Base-by-base conservation (phyloP, 208 protist genomes). In the Crithidia thermophila region DNA sequence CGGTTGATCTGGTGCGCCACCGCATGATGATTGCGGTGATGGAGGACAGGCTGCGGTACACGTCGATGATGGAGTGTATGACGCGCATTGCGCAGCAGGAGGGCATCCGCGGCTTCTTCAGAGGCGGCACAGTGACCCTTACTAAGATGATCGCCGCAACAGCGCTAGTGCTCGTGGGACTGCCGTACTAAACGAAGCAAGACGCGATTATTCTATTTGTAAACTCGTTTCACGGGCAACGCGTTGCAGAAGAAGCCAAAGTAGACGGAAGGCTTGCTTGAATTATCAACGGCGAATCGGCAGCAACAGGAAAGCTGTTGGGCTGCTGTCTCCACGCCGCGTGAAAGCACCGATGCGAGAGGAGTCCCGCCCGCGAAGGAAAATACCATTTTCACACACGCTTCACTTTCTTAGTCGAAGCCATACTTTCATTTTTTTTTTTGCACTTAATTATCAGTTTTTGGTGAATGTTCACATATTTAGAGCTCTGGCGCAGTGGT, bases 21-120 rank as follows among this genome's bases (percentile, higher is more conserved):
- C 84, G 90, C 25, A 84, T 91, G 82, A 95, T 95, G 90, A 77
- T 93, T 18, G 83, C 87, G 9, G 85, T 82, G 5, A 91, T 83
- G 50, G 75, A 87, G 56, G 84, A 89, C 43, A 65, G 66, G 0
- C 69, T 86, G 21, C 87, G 85, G 0, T 95, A 95, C 60, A 20
- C 37, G 4, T 87, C 79, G 1, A 63, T 68, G 36, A 69, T 78
- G 73, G 63, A 86, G 52, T 95, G 90, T 37, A 58, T 83, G n/a
- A 47, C 50, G 31, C 49, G 72, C n/a, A 84, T 95, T 37, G 59
- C 81, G 53, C 64, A 78, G 40, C 72, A 72, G 39, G 87, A 95
- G 58, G 90, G 90, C 11, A 27, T 80, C 0, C 71, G 67, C 0
- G 90, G 90, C 20, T 85, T 93, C 25, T 95, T 88, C 60, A 74